A percentile compares a stretch with the other conserved stretches of the same genome.
phyloP scores from a whole-genome alignment of 192 early-diverging fungal species.

The Obelidium mucronatum region DNA sequence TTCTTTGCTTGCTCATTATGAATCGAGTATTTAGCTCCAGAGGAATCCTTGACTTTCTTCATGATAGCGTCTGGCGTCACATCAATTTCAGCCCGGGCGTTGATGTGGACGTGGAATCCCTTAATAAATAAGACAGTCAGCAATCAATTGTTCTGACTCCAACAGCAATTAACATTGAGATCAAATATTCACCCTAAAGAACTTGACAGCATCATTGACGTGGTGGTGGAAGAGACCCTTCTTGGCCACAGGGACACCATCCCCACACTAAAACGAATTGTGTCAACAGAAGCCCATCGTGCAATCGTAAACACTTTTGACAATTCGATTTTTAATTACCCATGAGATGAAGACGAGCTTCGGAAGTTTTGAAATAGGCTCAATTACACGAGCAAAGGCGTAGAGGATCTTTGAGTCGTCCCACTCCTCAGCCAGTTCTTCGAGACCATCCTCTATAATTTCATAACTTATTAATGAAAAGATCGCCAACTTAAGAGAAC shows the following conservation, averaged over 20 bases:
- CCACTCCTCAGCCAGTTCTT: conserved; percentile 92
- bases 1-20: conserved; percentile 58
- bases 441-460: conserved; percentile 76
- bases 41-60: conserved; percentile 81
- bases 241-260: conserved; percentile 88
- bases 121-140: conserved; percentile 28
- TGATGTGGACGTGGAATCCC: conserved; percentile 87
- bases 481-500: background rate
- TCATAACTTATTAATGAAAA: background rate
- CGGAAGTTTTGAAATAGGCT: conserved; percentile 83
- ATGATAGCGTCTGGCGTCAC: conserved; percentile 84
- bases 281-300: background rate
- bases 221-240: conserved; percentile 90
- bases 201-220: conserved; percentile 80
- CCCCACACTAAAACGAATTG: conserved; percentile 77
- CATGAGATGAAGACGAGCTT: conserved; percentile 94
- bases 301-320: no score
- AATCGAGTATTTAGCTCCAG: conserved; percentile 90
- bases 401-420: conserved; percentile 89
- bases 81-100: conserved; percentile 83
- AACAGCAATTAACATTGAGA: background rate
- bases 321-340: conserved; percentile 56
- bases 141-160: no score
- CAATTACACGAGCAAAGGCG: conserved; percentile 82
- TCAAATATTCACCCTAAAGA: conserved; percentile 84